Percentiles rank a stretch among this genome's conserved stretches.
These are phyloP conservation scores for Globisporangium apiculatum DNA, from an alignment of 352 stramenopile species.

Conservation along the genomic window DNA sequence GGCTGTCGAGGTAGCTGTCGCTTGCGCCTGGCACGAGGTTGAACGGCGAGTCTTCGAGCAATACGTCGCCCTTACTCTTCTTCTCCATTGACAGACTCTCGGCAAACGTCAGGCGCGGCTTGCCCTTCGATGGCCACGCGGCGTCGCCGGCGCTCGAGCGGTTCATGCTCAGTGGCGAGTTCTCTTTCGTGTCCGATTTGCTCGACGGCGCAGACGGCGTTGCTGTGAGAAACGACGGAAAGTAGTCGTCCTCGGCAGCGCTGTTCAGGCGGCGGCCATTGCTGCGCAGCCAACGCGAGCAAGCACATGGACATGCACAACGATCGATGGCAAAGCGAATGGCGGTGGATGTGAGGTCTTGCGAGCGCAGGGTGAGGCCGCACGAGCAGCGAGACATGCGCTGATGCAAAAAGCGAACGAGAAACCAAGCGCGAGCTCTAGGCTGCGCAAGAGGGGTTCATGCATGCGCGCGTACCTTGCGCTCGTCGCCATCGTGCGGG, in stretches of 20 bases:
- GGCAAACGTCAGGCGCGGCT: constrained; percentile 48
- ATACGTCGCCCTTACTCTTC: constrained; percentile 28
- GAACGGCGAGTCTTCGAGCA: constrained; percentile 59
- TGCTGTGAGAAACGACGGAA: constrained; percentile 62
- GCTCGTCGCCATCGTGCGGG: too few species aligned
- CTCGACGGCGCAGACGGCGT: constrained; percentile 34
- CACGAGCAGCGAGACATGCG: too few species aligned
- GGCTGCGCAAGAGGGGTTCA: too few species aligned
- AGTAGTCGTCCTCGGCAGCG: constrained; percentile 64
- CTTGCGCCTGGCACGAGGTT: constrained; percentile 22
- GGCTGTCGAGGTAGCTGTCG: constrained; percentile 30
- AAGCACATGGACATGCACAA: neutral
- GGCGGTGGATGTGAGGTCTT: neutral
- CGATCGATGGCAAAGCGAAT: too few species aligned
- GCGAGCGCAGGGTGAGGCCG: too few species aligned
- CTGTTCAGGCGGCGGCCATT: constrained; percentile 15
- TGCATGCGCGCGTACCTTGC: too few species aligned
- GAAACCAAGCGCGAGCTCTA: too few species aligned
- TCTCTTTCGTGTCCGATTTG: constrained; percentile 47
- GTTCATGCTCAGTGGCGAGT: constrained; percentile 20
- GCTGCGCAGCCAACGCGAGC: neutral
- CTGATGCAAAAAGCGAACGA: too few species aligned
- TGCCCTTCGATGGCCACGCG: constrained; percentile 16
- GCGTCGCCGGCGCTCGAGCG: constrained; percentile 19
- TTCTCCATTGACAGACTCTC: constrained; percentile 71